Base-by-base conservation (phyloP, 139 green algal species). In the Chlamydomonas sphaeroides region DNA sequence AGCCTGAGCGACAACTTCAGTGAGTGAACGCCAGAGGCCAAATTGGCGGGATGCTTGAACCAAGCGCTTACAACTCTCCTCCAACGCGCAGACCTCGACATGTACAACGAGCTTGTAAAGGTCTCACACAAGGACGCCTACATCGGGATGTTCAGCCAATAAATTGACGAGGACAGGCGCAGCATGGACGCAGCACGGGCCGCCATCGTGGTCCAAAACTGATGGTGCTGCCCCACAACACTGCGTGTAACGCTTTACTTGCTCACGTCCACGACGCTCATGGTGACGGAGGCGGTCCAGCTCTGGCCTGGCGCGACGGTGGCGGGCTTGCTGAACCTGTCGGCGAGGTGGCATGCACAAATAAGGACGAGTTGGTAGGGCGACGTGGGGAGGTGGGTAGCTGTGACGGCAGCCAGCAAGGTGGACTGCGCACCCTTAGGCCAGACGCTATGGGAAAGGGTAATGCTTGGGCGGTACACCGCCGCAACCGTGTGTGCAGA, bases 231-330 rank as follows among this genome's bases (percentile, higher is more conserved):
- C 45, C 45, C 45, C 45, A 10, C 45, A 14, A 53, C 45, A 17
- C 36, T 71, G 35, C 35, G 35, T 11, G 35, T 28, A 51, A 3
- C 8, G 23, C 39, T 38, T 65, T 45, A 84, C 41, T 72, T 66
- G 26, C 59, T 57, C 3, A 90, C 56, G 45, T 93, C 85, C n/a
- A 91, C 78, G 6, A 93, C 84, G 5, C 65, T 79, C 39, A 92
- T 86, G 45, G 85, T 86, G 57, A 89, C 87, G 15, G 79, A 85
- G 25, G 89, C 92, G 5, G 76, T 41, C 93, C 93, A 97, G 42
- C 63, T 84, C n/a, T 90, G 78, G 14, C 92, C 93, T 33, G 93
- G 89, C 45, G 88, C 36, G 5, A 98, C 69, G 1, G 41, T 84
- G 28, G 88, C 89, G 1, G 93, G 78, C 41, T 84, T 80, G 63